Evolutionary conservation across 2,329 filamentous ascomycete species (phyloP), one percentile per base, ranked within the genome.

Genomic region (Stachybotrys chartarum): DNA sequence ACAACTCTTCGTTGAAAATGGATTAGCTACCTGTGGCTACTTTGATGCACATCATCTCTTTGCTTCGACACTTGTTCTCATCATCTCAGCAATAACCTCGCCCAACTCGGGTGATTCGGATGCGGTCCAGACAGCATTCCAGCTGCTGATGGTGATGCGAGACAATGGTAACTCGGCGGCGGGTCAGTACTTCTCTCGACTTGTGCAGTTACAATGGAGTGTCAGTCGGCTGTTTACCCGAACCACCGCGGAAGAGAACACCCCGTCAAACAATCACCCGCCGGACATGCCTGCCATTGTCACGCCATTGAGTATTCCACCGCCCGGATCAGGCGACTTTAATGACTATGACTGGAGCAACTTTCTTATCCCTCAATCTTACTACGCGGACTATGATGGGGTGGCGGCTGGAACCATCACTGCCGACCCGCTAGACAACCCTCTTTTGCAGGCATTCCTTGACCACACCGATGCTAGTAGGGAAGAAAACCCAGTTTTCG

Each of bases 31-130:
- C n/a, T 58, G 53, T 32, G 57, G 57, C 14, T 58, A 58, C 42
- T 58, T 58, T 44, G 57, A 58, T 18, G 55, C 57, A 17, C 53
- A 58, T 30, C 57, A 58, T 32, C 53, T 58, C 10, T 58, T 58
- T 50, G 47, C 57, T 16, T 58, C 57, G 17, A 58, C 57, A 7
- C 53, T 58, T 11, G 57, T 58, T 16, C 48, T 58, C 16, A 58
- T 58, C 31, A 57, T 58, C n/a, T 58, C 57, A 4, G 55, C 57
- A 30, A 58, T 58, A 39, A 51, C 55, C 11, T 57, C 57, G 3
- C 57, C 57, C 31, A 58, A 58, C 42, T 57, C 57, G 3, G 51
- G 55, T 31, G 57, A 58, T 47, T 58, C 57, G 5, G 57, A 58
- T 42, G 57, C 57, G 39, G 57, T 58, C 30, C 57, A 58, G 35